Base-by-base conservation (phyloP, 148 eudicot species). In the Cornus kousa region DNA sequence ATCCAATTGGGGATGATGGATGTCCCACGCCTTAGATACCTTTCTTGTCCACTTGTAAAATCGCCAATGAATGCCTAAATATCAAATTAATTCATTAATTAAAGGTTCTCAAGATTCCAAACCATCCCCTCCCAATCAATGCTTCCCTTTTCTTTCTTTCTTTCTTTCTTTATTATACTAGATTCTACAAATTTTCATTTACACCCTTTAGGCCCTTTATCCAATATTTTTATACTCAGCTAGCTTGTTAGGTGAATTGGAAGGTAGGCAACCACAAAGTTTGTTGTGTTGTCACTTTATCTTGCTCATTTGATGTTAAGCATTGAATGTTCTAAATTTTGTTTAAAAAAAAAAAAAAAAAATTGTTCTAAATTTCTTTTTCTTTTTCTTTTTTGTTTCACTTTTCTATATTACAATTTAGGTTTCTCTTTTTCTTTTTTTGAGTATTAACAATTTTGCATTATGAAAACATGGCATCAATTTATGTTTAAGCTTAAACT, bases 1-100 rank as follows among this genome's bases (percentile, higher is more conserved):
- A 24, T 66, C 71, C 23, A 67, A 14, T 9, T 67, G 50, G 64
- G 64, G 31, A 31, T 0, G 28, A 28, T 28, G 28, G 28, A 28
- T 77, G 79, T 67, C 79, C 79, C 73, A 76, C 67, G 55, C 14
- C 4, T 22, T 22, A 5, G 74, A 74, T 68, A 57, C 68, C 60
- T 74, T 80, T 74, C 82, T 66, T 80, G 82, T 68, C 82, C 39
- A 68, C 73, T 72, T 43, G 71, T n/a, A 60, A 1, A 46, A 0
- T 66, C 76, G 11, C 71, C 71, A 64, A 72, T 79, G 57, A 72
- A 10, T 4, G 24, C 67, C 48, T 0, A 37, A 66, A 14, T 0
- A 57, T 9, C 8, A 50, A 53, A 5, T 5, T 16, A 35, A 9
- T 73, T 68, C 10, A 55, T 69, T 50, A 24, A 59, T 22, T n/a